Base-by-base conservation (phyloP, 2,329 filamentous ascomycete species). In the Alternaria panax region DNA sequence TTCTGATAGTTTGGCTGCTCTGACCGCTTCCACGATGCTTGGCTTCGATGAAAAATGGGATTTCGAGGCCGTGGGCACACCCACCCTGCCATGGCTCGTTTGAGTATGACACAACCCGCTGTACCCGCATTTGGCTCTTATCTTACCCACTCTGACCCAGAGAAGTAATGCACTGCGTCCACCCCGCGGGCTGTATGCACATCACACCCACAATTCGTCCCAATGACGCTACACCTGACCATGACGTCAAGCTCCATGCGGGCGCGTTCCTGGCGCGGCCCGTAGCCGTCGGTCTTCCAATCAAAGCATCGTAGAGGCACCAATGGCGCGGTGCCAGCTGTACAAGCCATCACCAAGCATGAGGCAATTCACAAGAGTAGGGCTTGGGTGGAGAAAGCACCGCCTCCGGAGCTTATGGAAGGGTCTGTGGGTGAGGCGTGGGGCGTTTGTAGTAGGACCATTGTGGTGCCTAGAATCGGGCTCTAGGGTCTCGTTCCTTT, bases 321-420 rank as follows among this genome's bases (percentile, higher is more conserved):
- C 75, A 77, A 76, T 76, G 60, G 68, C 62, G 51, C 63, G 51
- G 20, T 73, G 75, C 72, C 74, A 77, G 72, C 73, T 76, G 73
- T 75, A 73, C 73, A 70, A 66, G 63, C 60, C 68, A 75, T 75
- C 69, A 73, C 67, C 60, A 55, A 66, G 71, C 70, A 73, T 76
- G 59, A 60, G 40, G 51, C 59, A 46, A 57, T 64, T 55, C 54
- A 60, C 57, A 54, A 34, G 52, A 47, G 59, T 51, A 57, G 55
- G 64, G 60, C 59, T 65, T 47, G 45, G 45, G 52, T 60, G 56
- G 62, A 55, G 60, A 41, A 36, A 51, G 40, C 7, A 34, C 20
- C 46, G n/a, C 22, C 54, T 51, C 36, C 62, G 64, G 38, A 65
- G 64, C 64, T 60, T 60, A 61, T 48, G 46, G 51, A 47, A 48